Evolutionary conservation across 345 rosid genomes (phyloP).

Genomic region (Gossypium thurberi): DNA sequence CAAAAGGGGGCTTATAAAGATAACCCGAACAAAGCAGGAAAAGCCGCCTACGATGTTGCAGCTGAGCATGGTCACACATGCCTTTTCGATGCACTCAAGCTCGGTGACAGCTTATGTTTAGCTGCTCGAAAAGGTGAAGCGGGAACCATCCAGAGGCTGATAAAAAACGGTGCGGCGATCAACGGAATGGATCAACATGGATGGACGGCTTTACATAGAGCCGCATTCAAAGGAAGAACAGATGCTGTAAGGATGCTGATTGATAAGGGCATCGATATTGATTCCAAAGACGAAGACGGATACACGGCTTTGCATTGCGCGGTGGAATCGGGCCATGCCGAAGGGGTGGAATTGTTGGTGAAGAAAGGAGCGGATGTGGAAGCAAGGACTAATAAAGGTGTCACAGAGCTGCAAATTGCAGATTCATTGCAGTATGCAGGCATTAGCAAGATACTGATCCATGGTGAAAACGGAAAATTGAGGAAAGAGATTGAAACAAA

Average conservation of each 20-base stretch:
- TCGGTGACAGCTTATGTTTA: constrained; percentile 41
- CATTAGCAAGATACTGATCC: constrained; percentile 38
- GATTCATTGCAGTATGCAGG: constrained; percentile 48
- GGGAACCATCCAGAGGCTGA: constrained; percentile 25
- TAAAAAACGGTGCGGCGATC: constrained; percentile 44
- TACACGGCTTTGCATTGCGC: constrained; percentile 64
- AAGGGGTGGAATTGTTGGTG: constrained; percentile 42
- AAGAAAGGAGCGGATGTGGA: constrained; percentile 49
- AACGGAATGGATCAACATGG: constrained; percentile 51
- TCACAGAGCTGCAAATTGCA: constrained; percentile 39
- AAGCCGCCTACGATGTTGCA: constrained; percentile 44
- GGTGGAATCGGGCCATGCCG: constrained; percentile 44
- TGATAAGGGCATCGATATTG: constrained; percentile 44
- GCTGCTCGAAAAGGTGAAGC: constrained; percentile 51
- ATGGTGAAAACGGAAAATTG: constrained; percentile 21
- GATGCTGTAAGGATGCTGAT: constrained; percentile 35
- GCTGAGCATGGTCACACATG: constrained; percentile 40
- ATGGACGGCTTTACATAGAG: constrained; percentile 62
- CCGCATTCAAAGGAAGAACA: constrained; percentile 45
- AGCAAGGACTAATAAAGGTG: constrained; percentile 43
- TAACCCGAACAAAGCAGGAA: constrained; percentile 34
- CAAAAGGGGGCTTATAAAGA: constrained; percentile 46
- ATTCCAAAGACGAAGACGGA: constrained; percentile 49
- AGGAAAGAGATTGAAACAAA: constrained; percentile 15
- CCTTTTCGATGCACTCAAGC: constrained; percentile 39